A percentile compares a stretch with the other conserved stretches of the same genome.
These are phyloP conservation scores for Metarhizium brunneum DNA, from an alignment of 2,329 filamentous ascomycete species.

Conservation along the genomic window DNA sequence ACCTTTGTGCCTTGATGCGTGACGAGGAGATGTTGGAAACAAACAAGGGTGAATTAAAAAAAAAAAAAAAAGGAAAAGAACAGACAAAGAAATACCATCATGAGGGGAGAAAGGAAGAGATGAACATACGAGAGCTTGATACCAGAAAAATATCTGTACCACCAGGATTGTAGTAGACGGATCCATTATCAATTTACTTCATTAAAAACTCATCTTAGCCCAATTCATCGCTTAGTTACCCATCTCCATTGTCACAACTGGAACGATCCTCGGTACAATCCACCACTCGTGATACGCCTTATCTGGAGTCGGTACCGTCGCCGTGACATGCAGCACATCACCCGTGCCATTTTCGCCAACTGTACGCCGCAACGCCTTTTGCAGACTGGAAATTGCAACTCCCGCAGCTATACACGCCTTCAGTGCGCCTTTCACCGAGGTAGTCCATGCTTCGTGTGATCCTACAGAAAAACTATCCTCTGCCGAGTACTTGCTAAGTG, in stretches of 20 bases:
- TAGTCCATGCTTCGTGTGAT: conserved; percentile 53
- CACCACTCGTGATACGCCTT: conserved; percentile 56
- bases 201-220: not conserved
- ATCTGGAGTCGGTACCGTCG: conserved; percentile 42
- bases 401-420: conserved; percentile 63
- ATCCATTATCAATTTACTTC: not conserved
- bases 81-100: no score
- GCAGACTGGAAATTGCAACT: conserved; percentile 51
- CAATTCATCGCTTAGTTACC: not conserved
- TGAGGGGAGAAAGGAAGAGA: not conserved
- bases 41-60: not conserved
- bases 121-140: not conserved
- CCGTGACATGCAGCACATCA: conserved; percentile 30
- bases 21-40: not conserved
- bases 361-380: conserved; percentile 41
- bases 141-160: not conserved
- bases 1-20: not conserved
- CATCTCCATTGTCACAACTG: not conserved
- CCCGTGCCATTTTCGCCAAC: conserved; percentile 12
- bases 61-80: not conserved
- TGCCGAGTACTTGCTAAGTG: conserved; percentile 40
- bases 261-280: conserved; percentile 45
- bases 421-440: conserved; percentile 48
- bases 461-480: conserved; percentile 45
- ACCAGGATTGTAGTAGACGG: conserved; percentile 4